Base-by-base conservation (phyloP, 345 rosid genomes). In the Citrus unshiu region DNA sequence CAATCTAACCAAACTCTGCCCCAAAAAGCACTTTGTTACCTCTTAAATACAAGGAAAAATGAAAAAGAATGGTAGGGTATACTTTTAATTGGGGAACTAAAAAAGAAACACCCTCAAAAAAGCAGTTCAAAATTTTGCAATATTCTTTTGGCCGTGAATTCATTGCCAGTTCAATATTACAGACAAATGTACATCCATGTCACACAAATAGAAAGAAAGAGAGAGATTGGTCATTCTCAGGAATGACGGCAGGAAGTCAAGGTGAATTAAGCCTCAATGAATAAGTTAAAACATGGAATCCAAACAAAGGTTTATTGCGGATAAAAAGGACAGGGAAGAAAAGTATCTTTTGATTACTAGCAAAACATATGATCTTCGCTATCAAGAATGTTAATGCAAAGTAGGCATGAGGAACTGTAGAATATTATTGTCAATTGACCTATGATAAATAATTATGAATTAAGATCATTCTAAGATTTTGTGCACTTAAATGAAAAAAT, bases 1-100 rank as follows among this genome's bases (percentile, higher is more conserved):
- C 69, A 94, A 83, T 89, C 90, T 91, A 73, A 94, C 91, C 91
- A 96, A 84, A 82, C 93, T 91, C 99, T 96, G 91, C 76, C 72
- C 64, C 76, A 88, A 73, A 35, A 76, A 76, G 78, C 4, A 72
- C 4, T 21, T 37, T 34, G 46, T 71, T 18, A 86, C 25, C 70
- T 62, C 76, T 61, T 39, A 70, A 51, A 77, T 9, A 21, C 57
- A 75, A 65, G 73, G 19, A 57, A 75, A 68, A 66, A 25, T 56
- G 58, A 58, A 24, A 21, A 71, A 70, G 49, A 76, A 69, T 34
- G 43, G 51, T n/a, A 0, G 6, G 32, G 29, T 22, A 32, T 32
- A 30, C 13, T 46, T 30, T 29, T 49, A 30, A 56, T 30, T 32
- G 32, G 3, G 6, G 21, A 12, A 46, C 65, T 22, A 65, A 32